phyloP scores from a whole-genome alignment of 2,329 filamentous ascomycete species.

The Fusarium burgessii region DNA sequence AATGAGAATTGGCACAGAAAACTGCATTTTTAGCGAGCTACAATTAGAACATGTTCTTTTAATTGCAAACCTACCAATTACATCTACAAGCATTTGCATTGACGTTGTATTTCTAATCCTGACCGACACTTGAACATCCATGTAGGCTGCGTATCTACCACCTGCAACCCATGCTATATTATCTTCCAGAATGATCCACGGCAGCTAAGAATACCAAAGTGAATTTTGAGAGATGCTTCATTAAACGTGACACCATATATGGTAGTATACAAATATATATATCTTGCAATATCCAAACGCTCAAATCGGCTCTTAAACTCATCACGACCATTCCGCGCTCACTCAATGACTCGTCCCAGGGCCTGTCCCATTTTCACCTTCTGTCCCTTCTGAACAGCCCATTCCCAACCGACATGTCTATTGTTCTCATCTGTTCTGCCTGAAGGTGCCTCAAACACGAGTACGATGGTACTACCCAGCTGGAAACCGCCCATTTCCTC shows the following conservation, averaged over 20 bases:
- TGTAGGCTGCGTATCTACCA: neutral
- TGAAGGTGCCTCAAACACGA: slow-evolving; percentile 93
- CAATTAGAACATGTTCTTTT: slow-evolving; percentile 10
- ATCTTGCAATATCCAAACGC: slow-evolving; percentile 23
- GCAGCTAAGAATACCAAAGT: neutral
- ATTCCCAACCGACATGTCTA: slow-evolving; percentile 79
- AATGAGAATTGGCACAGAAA: slow-evolving; percentile 8
- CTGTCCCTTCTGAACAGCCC: slow-evolving; percentile 89
- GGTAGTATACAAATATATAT: slow-evolving; percentile 29
- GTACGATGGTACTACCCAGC: slow-evolving; percentile 91
- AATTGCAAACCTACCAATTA: slow-evolving; percentile 7
- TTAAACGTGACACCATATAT: neutral
- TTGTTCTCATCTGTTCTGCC: slow-evolving; percentile 65
- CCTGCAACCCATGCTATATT: neutral
- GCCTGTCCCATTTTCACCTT: slow-evolving; percentile 90
- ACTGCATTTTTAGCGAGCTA: slow-evolving; percentile 30
- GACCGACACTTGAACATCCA: neutral
- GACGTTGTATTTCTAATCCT: neutral
- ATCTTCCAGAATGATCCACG: neutral
- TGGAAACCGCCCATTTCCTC: slow-evolving; percentile 99
- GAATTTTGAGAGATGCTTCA: neutral
- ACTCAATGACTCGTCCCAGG: slow-evolving; percentile 77
- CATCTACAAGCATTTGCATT: neutral
- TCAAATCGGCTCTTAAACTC: slow-evolving; percentile 17
- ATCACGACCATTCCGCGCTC: slow-evolving; percentile 36